These are phyloP conservation scores for Phaffomyces antillensis DNA, from an alignment of 805 yeast genomes.

Conservation along the genomic window DNA sequence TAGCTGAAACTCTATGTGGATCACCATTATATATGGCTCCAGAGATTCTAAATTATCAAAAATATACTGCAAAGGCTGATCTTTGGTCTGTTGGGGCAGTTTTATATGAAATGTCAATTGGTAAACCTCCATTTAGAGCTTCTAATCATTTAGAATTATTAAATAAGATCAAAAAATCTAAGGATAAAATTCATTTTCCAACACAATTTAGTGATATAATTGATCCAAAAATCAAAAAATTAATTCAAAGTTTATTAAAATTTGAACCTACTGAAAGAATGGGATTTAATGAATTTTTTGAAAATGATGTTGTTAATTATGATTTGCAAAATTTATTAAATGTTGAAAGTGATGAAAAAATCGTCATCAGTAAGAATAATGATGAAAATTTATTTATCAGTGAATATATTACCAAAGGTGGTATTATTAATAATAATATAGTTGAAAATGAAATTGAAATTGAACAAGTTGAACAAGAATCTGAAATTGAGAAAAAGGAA, in stretches of 20 bases:
- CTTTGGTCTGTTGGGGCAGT: constrained; percentile 98
- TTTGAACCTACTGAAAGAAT: constrained; percentile 84
- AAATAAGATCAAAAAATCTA: constrained; percentile 75
- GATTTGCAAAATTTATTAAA: constrained; percentile 35
- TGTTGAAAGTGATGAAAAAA: constrained; percentile 8
- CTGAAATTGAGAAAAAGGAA: no score
- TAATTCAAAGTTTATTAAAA: constrained; percentile 71
- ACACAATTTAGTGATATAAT: constrained; percentile 41
- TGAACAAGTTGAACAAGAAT: no score
- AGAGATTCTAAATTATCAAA: constrained; percentile 87
- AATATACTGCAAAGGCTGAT: constrained; percentile 95
- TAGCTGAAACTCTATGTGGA: constrained; percentile 97
- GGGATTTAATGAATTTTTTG: constrained; percentile 83
- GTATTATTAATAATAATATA: constrained; percentile 17
- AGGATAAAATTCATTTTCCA: constrained; percentile 77
- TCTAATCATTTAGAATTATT: constrained; percentile 86
- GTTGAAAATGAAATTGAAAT: constrained; percentile 6
- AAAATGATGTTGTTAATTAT: constrained; percentile 53
- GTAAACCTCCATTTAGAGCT: constrained; percentile 95
- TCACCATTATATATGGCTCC: constrained; percentile 99
- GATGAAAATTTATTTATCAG: constrained; percentile 80
- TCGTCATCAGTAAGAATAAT: constrained; percentile 24
- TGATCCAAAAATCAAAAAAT: constrained; percentile 54
- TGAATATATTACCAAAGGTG: constrained; percentile 52
- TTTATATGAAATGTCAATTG: constrained; percentile 88